These are phyloP conservation scores for Eucalyptus microcorys DNA, from an alignment of 345 rosid species.

Conservation along the genomic window DNA sequence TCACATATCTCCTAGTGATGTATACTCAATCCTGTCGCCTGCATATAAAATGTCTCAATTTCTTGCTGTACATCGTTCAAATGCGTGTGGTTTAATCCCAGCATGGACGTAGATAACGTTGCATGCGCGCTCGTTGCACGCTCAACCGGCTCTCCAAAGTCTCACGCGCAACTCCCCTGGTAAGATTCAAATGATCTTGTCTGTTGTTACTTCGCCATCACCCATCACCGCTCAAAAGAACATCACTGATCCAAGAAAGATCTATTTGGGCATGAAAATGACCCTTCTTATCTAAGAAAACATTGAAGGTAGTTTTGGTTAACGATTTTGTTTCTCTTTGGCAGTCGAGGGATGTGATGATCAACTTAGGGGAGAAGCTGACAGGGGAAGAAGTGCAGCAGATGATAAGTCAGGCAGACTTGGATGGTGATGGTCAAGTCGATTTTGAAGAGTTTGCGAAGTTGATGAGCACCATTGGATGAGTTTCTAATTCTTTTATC, in stretches of 20 bases:
- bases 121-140: neutral
- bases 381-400: constrained; percentile 68
- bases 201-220: neutral
- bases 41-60: neutral
- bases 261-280: neutral
- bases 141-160: neutral
- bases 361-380: constrained; percentile 78
- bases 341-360: constrained; percentile 85
- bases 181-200: neutral
- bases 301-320: neutral
- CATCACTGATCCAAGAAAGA: neutral
- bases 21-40: neutral
- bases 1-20: constrained; percentile 77
- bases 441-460: constrained; percentile 79
- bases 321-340: neutral
- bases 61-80: neutral
- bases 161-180: neutral
- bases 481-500: neutral
- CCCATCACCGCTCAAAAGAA: neutral
- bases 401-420: constrained; percentile 87
- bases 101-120: neutral
- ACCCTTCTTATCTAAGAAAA: neutral
- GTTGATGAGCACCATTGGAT: constrained; percentile 38
- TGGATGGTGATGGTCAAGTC: constrained; percentile 94
- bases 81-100: neutral